A percentile compares a stretch with the other conserved stretches of the same genome.
These are phyloP conservation scores for Apium graveolens DNA, from an alignment of 129 eudicot genomes.

Conservation along the genomic window DNA sequence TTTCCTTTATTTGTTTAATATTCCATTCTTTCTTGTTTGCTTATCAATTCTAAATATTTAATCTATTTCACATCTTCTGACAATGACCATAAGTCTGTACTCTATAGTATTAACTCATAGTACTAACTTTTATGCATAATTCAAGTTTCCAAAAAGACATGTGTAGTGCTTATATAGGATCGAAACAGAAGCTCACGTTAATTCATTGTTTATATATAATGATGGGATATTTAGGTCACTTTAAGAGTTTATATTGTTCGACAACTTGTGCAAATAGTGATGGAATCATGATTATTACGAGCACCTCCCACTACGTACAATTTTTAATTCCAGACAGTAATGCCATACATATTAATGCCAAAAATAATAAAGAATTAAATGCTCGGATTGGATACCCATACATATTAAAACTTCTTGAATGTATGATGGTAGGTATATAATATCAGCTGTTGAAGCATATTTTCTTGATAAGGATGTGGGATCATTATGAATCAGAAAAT, in stretches of 20 bases:
- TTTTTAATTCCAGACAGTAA: not conserved
- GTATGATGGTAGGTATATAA: slow-evolving; percentile 55
- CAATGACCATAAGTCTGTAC: not conserved
- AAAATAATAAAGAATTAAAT: not conserved
- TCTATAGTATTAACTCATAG: slow-evolving; percentile 6
- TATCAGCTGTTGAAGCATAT: slow-evolving; percentile 71
- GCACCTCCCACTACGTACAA: no score
- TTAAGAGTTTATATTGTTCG: no score
- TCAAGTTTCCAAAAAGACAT: not conserved
- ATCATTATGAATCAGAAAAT: slow-evolving; percentile 67
- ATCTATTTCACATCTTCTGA: not conserved
- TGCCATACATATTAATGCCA: no score
- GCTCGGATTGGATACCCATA: not conserved
- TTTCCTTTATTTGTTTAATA: not conserved
- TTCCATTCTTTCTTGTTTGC: not conserved
- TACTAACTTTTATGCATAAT: not conserved
- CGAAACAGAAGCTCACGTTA: not conserved
- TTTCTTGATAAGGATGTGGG: slow-evolving; percentile 78
- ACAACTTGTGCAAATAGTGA: not conserved
- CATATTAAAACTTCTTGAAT: not conserved
- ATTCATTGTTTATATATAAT: no score
- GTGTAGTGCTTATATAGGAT: not conserved
- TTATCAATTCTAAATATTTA: not conserved
- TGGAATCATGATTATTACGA: not conserved
- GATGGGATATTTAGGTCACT: not conserved